These are phyloP conservation scores for Strobilomyces echinocephalus DNA, from an alignment of 768 basidiomycete genomes.

Conservation along the genomic window DNA sequence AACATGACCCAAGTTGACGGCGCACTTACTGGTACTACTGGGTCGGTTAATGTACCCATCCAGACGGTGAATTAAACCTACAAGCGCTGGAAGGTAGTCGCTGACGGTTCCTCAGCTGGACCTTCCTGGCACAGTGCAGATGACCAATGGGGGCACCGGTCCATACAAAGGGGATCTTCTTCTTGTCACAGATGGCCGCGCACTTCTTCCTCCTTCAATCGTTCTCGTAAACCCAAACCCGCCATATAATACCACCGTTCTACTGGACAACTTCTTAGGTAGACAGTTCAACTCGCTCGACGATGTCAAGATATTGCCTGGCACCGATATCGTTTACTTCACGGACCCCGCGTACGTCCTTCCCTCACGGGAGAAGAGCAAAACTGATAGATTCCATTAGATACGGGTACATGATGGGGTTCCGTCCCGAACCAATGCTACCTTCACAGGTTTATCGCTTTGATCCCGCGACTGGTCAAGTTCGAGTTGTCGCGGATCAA, in stretches of 20 bases:
- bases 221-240: constrained; percentile 59
- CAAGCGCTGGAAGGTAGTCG: neutral
- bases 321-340: constrained; percentile 65
- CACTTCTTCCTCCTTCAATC: constrained; percentile 55
- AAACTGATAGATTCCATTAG: constrained; percentile 29
- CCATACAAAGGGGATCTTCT: constrained; percentile 56
- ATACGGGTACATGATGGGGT: constrained; percentile 60
- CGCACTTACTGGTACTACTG: constrained; percentile 34
- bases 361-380: neutral
- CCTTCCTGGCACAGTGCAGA: constrained; percentile 55
- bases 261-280: constrained; percentile 80
- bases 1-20: constrained; percentile 51
- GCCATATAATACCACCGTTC: constrained; percentile 62
- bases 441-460: constrained; percentile 75
- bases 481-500: constrained; percentile 74
- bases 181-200: constrained; percentile 63
- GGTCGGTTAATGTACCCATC: constrained; percentile 47
- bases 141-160: constrained; percentile 69
- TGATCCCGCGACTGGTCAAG: constrained; percentile 58
- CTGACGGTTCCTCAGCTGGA: constrained; percentile 42
- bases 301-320: constrained; percentile 70
- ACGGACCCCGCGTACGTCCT: constrained; percentile 62
- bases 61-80: constrained; percentile 30
- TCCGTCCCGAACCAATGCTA: constrained; percentile 61
- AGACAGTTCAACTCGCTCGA: constrained; percentile 82